Base-by-base conservation (phyloP, 345 rosid species). In the Reutealis trisperma region DNA sequence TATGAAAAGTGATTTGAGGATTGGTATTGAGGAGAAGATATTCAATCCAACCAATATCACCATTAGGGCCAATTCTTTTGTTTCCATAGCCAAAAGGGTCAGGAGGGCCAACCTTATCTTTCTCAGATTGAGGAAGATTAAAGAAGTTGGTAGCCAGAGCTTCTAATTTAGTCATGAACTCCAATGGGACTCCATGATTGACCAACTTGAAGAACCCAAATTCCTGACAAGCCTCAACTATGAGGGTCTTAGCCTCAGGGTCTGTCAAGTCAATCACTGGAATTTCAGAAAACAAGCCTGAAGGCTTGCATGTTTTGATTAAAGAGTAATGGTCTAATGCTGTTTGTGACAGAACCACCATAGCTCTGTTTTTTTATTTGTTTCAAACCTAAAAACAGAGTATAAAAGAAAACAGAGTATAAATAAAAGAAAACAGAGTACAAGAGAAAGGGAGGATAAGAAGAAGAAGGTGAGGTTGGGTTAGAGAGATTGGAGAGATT, bases 41-140 rank as follows among this genome's bases (percentile, higher is more conserved):
- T 61, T 92, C 98, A 57, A 94, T 84, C 96, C 95, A 89, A 25
- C 98, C 98, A 22, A 90, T 84, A 73, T 94, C 97, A 24, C 93
- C 97, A 24, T 88, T 91, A 0, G 37, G 77, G 32, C 98, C 98
- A 74, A 94, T 94, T 67, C 85, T 80, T 57, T 80, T 88, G 83
- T 73, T 87, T 34, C 96, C 97, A 54, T 94, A 94, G 42, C 98
- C 98, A 60, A 84, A 90, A 8, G 96, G 98, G 75, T 83, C 67
- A n/a, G 91, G 89, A n/a, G 96, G 97, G 24, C 97, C 87, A 59
- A 79, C 81, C 72, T 72, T 79, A 37, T 85, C 89, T 81, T 94
- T 94, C 79, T 86, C 90, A 1, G 89, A 77, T 57, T 85, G 86
- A 15, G 97, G 87, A 74, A 85, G 85, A n/a, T 86, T 63, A 78